Evolutionary conservation across 768 basidiomycete species (phyloP).

Genomic region (Tricholoma saponaceum): DNA sequence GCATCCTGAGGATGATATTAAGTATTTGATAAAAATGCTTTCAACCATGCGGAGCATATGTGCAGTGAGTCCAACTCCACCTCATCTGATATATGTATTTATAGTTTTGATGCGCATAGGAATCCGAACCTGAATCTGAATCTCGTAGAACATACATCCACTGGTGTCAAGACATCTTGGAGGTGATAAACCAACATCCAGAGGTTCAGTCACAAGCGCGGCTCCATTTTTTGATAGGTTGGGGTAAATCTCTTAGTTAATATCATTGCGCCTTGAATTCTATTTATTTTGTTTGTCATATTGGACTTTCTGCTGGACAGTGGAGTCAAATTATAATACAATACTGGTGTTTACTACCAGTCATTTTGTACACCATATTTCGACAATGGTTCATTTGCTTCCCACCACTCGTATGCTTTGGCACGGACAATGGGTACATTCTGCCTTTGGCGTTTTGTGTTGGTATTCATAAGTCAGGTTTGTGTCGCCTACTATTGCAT

Average conservation of each 20-base stretch:
- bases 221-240: neutral
- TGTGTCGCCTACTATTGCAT: too few species aligned
- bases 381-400: too few species aligned
- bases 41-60: slow-evolving; percentile 40
- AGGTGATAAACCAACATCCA: neutral
- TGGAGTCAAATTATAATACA: too few species aligned
- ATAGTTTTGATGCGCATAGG: neutral
- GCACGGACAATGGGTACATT: too few species aligned
- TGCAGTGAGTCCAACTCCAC: neutral
- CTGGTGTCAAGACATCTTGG: neutral
- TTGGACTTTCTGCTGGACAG: neutral
- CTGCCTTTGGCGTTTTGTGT: too few species aligned
- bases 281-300: neutral
- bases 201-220: neutral
- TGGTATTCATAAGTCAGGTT: too few species aligned
- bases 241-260: neutral
- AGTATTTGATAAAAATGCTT: slow-evolving; percentile 41
- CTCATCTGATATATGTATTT: neutral
- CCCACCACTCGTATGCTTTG: too few species aligned
- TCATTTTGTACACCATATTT: too few species aligned
- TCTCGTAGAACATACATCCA: neutral
- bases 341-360: too few species aligned
- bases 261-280: neutral
- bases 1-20: slow-evolving; percentile 25
- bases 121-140: neutral